These are phyloP conservation scores for Pulveroboletus sp. DNA, from an alignment of 768 basidiomycete species.

Conservation along the genomic window DNA sequence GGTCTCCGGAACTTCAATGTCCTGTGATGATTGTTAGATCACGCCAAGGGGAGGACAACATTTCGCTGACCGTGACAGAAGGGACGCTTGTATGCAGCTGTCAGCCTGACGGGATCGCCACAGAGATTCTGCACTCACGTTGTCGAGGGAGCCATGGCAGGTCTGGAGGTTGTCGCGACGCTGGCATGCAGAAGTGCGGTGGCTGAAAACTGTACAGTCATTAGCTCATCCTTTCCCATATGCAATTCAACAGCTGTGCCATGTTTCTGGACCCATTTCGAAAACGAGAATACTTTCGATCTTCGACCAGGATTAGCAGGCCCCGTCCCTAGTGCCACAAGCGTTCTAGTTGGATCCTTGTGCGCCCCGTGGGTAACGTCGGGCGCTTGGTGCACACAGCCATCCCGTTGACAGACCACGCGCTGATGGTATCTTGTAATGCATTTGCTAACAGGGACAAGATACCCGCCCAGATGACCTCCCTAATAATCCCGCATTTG, in stretches of 20 bases:
- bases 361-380: no score
- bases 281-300: no score
- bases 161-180: slow-evolving; percentile 36
- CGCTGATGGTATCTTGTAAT: slow-evolving; percentile 2
- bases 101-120: slow-evolving; percentile 1
- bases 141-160: slow-evolving; percentile 47
- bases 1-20: slow-evolving; percentile 97
- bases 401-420: not conserved
- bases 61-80: slow-evolving; percentile 41
- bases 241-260: no score
- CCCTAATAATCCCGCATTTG: no score
- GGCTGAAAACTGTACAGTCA: slow-evolving; percentile 40
- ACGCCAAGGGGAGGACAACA: not conserved
- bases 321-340: no score
- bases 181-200: slow-evolving; percentile 24
- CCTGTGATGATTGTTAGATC: slow-evolving; percentile 40
- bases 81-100: slow-evolving; percentile 36
- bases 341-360: no score
- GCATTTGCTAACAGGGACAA: slow-evolving; percentile 14
- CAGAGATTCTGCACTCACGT: slow-evolving; percentile 39
- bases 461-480: no score
- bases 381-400: not conserved
- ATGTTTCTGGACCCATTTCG: no score
- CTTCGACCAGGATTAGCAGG: no score
- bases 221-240: slow-evolving; percentile 30